phyloP scores from a whole-genome alignment of 192 early-diverging fungal genomes.

The Linnemannia elongata region DNA sequence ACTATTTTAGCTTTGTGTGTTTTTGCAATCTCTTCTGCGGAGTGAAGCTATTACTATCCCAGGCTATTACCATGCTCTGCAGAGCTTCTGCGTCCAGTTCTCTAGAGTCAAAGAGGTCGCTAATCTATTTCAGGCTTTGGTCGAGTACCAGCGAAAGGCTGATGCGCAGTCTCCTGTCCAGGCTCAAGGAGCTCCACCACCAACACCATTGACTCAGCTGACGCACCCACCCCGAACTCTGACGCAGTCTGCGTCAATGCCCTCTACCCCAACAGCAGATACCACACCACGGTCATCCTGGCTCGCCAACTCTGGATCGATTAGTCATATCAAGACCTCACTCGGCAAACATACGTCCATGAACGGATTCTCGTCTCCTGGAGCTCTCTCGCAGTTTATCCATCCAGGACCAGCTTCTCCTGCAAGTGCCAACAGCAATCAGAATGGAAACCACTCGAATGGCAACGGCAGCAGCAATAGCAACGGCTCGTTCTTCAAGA shows the following conservation, averaged over 20 bases:
- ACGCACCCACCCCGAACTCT: slow-evolving; percentile 8
- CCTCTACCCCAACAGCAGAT: slow-evolving; percentile 29
- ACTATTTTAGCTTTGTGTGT: slow-evolving; percentile 54
- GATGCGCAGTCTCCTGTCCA: slow-evolving; percentile 39
- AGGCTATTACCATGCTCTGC: slow-evolving; percentile 53
- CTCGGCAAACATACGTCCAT: slow-evolving; percentile 39
- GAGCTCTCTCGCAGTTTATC: slow-evolving; percentile 53
- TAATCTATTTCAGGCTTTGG: slow-evolving; percentile 51
- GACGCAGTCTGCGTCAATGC: slow-evolving; percentile 29
- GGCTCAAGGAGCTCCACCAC: slow-evolving; percentile 16
- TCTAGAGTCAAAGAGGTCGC: slow-evolving; percentile 58
- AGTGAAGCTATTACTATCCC: slow-evolving; percentile 56
- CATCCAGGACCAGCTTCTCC: slow-evolving; percentile 51
- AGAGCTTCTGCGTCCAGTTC: slow-evolving; percentile 60
- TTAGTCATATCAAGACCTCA: slow-evolving; percentile 41
- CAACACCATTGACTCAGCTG: slow-evolving; percentile 13
- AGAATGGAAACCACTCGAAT: slow-evolving; percentile 30
- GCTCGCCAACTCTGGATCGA: slow-evolving; percentile 50
- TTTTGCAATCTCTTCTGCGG: slow-evolving; percentile 55
- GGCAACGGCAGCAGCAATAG: not conserved
- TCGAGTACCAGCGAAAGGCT: slow-evolving; percentile 49
- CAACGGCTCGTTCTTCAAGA: slow-evolving; percentile 34
- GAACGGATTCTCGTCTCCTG: slow-evolving; percentile 50
- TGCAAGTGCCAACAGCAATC: not conserved
- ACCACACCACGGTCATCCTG: slow-evolving; percentile 33